Base-by-base conservation (phyloP, 108 stramenopile genomes). In the Epipyxis sp. region DNA sequence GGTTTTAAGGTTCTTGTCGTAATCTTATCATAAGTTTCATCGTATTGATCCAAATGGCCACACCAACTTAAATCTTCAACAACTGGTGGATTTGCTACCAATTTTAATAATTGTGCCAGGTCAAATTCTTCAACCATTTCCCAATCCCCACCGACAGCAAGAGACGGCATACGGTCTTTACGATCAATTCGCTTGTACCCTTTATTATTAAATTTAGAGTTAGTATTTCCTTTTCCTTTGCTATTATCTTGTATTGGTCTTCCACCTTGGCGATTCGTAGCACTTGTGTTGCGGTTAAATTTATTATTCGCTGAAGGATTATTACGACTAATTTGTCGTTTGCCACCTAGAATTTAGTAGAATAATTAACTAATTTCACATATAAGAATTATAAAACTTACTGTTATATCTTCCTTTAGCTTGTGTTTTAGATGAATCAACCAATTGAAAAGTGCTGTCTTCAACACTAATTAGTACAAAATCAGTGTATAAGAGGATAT, bases 11-110 rank as follows among this genome's bases (percentile, higher is more conserved):
- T 85, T 29, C 89, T 77, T 39, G 93, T 86, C 1, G 91, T 86
- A 45, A 92, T 85, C 88, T 93, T 92, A 69, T 98, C 97, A 80
- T 94, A 95, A 57, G 84, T 77, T 46, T 97, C 96, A 80, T 97
- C 92, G 87, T 94, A 98, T 69, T 87, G 84, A 82, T 94, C 94
- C 69, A 97, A 78, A 80, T 90, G 90, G 37, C 98, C 98, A 78
- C 91, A 94, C 94, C 94, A 95, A 62, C 87, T 76, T 62, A 97
- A 69, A 82, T 98, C 96, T 67, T 90, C 80, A 1, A 84, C 87
- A 27, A 39, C 44, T 0, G 82, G 84, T 43, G 69, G 79, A 44
- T 81, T 83, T 32, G 86, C 84, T 81, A 82, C 59, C 71, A 89
- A 80, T 84, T 98, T 97, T 85, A 87, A 89, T 32, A 98, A 82